Conservation (phyloP, 2,329 filamentous ascomycete species). For the Penicillium thymicola region DNA sequence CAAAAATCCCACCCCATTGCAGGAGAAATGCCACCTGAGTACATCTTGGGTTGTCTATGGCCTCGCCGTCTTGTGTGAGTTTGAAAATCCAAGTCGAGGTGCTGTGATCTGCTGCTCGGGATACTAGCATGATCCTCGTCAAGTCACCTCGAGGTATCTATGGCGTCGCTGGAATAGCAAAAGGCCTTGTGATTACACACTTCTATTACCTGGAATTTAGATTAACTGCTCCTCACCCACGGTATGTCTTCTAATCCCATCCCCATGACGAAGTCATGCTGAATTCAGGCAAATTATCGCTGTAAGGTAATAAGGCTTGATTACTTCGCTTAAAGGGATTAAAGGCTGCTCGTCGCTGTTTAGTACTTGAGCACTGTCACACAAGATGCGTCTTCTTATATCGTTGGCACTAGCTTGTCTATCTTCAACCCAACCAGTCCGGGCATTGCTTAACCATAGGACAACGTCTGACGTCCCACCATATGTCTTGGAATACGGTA, state of each 20-base stretch:
- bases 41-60: background rate
- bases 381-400: conserved; percentile 3
- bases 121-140: conserved; percentile 3
- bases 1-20: background rate
- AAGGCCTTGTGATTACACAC: background rate
- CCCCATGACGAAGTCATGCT: conserved; percentile 7
- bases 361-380: background rate
- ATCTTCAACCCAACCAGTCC: background rate
- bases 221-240: background rate
- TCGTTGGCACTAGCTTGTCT: conserved; percentile 8
- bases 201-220: background rate
- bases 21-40: background rate
- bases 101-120: background rate
- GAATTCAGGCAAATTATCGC: conserved; percentile 1
- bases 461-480: conserved; percentile 34
- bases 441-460: background rate
- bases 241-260: background rate
- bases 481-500: conserved; percentile 49
- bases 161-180: background rate
- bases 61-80: background rate
- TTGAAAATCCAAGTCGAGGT: background rate
- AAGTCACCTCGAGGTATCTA: background rate
- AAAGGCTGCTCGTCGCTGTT: background rate
- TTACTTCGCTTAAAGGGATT: background rate
- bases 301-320: background rate